These are phyloP conservation scores for Sideroxylon spinosum DNA, from an alignment of 179 eudicot genomes.

Conservation along the genomic window DNA sequence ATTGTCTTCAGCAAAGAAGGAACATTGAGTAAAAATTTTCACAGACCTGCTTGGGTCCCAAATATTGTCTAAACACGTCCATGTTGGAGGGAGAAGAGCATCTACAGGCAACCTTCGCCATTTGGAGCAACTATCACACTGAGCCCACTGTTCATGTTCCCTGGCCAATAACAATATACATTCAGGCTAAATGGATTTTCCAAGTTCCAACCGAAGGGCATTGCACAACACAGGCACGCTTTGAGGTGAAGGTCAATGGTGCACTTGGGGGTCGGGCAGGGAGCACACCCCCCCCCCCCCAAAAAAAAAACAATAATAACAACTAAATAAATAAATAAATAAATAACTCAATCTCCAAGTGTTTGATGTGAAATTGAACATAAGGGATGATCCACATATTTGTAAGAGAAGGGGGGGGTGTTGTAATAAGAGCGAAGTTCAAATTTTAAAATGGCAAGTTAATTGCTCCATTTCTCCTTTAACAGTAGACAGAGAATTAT, in stretches of 20 bases:
- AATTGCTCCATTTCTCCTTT: not conserved
- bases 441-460: not conserved
- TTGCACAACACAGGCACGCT: too few relatives aligned
- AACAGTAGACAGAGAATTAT: too few relatives aligned
- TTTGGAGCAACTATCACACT: slow-evolving; percentile 57
- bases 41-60: slow-evolving; percentile 59
- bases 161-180: slow-evolving; percentile 18
- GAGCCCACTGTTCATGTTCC: slow-evolving; percentile 55
- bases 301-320: not conserved
- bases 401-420: too few relatives aligned
- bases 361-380: not conserved
- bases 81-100: slow-evolving; percentile 50
- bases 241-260: too few relatives aligned
- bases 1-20: not conserved
- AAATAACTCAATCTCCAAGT: not conserved
- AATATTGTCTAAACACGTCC: slow-evolving; percentile 58
- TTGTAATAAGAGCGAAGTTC: not conserved
- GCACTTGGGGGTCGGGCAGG: too few relatives aligned
- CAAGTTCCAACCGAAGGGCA: not conserved
- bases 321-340: not conserved
- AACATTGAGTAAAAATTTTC: not conserved
- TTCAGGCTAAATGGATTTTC: not conserved
- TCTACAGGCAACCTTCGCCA: slow-evolving; percentile 62
- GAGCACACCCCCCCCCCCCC: too few relatives aligned
- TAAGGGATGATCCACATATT: not conserved